These are phyloP conservation scores for Pseudogymnoascus sp. DNA, from an alignment of 2,329 filamentous ascomycete genomes.

Conservation along the genomic window DNA sequence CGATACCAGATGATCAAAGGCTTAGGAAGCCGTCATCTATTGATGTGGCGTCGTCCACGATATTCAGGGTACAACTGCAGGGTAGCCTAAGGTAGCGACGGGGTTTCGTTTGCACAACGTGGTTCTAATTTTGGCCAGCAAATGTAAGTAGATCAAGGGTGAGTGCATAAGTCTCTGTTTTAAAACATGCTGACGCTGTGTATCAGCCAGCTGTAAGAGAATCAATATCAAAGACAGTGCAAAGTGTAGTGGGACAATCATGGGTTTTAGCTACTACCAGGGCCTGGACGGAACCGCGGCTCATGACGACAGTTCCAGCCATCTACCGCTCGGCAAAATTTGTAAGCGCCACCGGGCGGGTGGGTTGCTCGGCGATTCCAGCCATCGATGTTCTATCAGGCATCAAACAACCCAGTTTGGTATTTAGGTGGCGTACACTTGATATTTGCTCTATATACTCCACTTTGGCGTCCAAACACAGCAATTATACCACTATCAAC, in stretches of 20 bases:
- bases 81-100: slow-evolving; percentile 1
- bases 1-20: background rate
- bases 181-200: slow-evolving; percentile 1
- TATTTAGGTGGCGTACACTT: slow-evolving; percentile 3
- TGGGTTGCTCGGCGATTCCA: background rate
- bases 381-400: background rate
- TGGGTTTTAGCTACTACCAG: background rate
- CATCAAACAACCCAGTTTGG: background rate
- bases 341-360: background rate
- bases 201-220: background rate
- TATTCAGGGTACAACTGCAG: background rate
- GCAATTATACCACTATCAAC: background rate
- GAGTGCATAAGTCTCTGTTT: background rate
- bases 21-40: background rate
- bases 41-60: slow-evolving; percentile 1
- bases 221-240: background rate
- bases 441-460: background rate
- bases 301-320: slow-evolving; percentile 2
- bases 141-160: background rate
- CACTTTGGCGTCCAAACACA: background rate
- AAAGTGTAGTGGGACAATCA: slow-evolving; percentile 2
- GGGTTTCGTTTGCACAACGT: slow-evolving; percentile 2
- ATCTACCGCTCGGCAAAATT: slow-evolving; percentile 6
- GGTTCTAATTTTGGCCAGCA: background rate
- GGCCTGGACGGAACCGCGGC: slow-evolving; percentile 2